Evolutionary conservation across 2,329 filamentous ascomycete species (phyloP).

Genomic region (Stachybotrys elegans): DNA sequence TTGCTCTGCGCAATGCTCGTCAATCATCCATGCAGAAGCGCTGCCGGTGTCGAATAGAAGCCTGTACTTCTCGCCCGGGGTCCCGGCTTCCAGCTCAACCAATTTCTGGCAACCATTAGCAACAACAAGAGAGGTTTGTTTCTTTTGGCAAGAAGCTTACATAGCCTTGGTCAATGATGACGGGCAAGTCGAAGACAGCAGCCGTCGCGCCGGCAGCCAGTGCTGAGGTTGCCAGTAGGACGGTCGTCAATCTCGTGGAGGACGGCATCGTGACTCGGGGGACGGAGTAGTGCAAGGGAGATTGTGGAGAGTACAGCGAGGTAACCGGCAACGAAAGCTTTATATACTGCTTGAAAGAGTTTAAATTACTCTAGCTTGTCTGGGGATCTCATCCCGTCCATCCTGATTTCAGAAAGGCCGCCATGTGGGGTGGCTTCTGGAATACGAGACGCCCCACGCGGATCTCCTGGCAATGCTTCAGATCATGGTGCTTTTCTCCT

Average conservation of each 20-base stretch:
- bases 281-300: too few relatives aligned
- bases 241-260: neutral
- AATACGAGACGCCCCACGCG: too few relatives aligned
- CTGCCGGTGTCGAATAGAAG: conserved; percentile 31
- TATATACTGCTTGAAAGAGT: too few relatives aligned
- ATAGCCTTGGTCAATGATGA: conserved; percentile 6
- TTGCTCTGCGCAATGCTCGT: conserved; percentile 16
- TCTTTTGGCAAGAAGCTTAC: conserved; percentile 7
- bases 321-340: too few relatives aligned
- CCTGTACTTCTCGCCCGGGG: conserved; percentile 18
- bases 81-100: conserved; percentile 15
- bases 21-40: conserved; percentile 26
- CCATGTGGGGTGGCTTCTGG: too few relatives aligned
- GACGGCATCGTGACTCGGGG: neutral
- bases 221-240: neutral
- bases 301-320: too few relatives aligned
- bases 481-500: too few relatives aligned
- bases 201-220: conserved; percentile 6
- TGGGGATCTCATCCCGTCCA: too few relatives aligned
- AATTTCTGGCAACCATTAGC: conserved; percentile 8
- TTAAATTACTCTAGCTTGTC: too few relatives aligned
- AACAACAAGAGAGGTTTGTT: accelerated
- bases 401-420: too few relatives aligned
- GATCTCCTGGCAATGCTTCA: too few relatives aligned
- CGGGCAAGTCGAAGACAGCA: conserved; percentile 9